phyloP scores from a whole-genome alignment of 2,329 filamentous ascomycete species.

The Claviceps sp. region DNA sequence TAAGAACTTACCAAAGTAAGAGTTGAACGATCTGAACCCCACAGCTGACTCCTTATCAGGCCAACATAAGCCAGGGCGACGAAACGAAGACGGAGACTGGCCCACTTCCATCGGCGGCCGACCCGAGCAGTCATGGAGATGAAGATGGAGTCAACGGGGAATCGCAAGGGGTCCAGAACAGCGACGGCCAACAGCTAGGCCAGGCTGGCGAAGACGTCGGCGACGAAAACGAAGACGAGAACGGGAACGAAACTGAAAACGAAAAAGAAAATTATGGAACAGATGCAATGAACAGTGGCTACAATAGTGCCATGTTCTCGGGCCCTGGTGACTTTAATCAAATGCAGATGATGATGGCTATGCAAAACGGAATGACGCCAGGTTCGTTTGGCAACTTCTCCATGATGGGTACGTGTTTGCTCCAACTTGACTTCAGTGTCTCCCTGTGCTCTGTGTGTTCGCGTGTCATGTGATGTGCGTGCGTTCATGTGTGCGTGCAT shows the following conservation, averaged over 20 bases:
- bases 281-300: constrained; percentile 31
- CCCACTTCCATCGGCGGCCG: not conserved
- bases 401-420: constrained; percentile 68
- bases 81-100: not conserved
- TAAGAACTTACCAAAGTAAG: not conserved
- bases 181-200: not conserved
- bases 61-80: not conserved
- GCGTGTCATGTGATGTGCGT: too few relatives aligned
- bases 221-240: constrained; percentile 14
- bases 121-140: not conserved
- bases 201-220: constrained; percentile 10
- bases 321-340: constrained; percentile 56
- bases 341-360: constrained; percentile 70
- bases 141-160: not conserved
- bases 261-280: constrained; percentile 20
- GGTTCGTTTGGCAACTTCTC: constrained; percentile 46
- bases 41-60: not conserved
- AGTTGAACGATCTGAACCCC: not conserved
- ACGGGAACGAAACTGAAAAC: constrained; percentile 15
- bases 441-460: too few relatives aligned
- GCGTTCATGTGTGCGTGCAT: not conserved
- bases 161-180: not conserved
- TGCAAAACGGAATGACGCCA: constrained; percentile 54
- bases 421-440: not conserved
- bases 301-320: constrained; percentile 43